Evolutionary conservation across 2,329 filamentous ascomycete genomes (phyloP).

Genomic region (Penicillium sp.): DNA sequence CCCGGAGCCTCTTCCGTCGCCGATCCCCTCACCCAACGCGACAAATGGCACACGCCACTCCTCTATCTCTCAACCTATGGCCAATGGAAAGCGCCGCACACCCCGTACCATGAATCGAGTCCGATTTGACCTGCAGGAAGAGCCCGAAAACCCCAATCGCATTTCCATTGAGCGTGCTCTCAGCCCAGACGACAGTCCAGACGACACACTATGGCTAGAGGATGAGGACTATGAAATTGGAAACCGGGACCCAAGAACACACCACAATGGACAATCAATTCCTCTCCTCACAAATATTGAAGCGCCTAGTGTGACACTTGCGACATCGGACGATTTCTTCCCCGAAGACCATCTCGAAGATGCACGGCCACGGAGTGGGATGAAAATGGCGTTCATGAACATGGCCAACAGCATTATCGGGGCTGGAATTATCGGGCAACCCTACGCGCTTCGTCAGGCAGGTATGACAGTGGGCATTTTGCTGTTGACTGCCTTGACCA

Average conservation of each 20-base stretch:
- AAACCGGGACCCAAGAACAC: slow-evolving; percentile 37
- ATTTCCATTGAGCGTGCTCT: slow-evolving; percentile 32
- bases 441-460: slow-evolving; percentile 93
- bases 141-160: slow-evolving; percentile 27
- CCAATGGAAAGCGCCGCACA: slow-evolving; percentile 49
- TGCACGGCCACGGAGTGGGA: slow-evolving; percentile 75
- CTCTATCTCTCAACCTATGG: slow-evolving; percentile 41
- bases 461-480: slow-evolving; percentile 77
- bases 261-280: slow-evolving; percentile 51
- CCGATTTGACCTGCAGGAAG: slow-evolving; percentile 62
- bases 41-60: slow-evolving; percentile 37
- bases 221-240: slow-evolving; percentile 60
- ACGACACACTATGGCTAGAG: slow-evolving; percentile 48
- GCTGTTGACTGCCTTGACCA: slow-evolving; percentile 73
- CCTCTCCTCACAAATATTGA: slow-evolving; percentile 81
- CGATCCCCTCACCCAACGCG: slow-evolving; percentile 16
- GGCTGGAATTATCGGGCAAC: slow-evolving; percentile 74
- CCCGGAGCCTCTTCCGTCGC: slow-evolving; percentile 22
- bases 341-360: slow-evolving; percentile 59
- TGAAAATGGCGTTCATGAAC: slow-evolving; percentile 94
- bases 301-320: slow-evolving; percentile 74
- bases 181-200: slow-evolving; percentile 30
- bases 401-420: slow-evolving; percentile 99
- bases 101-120: slow-evolving; percentile 67
- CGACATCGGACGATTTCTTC: slow-evolving; percentile 56